Evolutionary conservation across 1,139 yeast species (phyloP), one percentile per base, ranked within the genome.

Genomic region (Scheffersomyces parashehatae): DNA sequence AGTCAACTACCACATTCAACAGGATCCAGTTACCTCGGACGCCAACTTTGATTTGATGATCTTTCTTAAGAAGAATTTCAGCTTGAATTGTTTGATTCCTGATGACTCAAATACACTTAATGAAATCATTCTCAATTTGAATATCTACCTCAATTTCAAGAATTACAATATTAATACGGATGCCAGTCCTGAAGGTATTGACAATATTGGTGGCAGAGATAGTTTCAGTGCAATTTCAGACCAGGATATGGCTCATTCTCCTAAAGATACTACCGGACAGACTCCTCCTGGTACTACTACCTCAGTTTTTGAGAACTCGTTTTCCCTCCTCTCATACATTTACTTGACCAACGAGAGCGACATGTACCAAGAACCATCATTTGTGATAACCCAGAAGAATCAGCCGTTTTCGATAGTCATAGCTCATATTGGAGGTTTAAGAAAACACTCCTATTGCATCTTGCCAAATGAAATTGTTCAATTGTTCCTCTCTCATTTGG

Each of bases 381-480:
- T 55, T 42, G 60, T 74, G n/a, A 41, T 73, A 5, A 54, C 71
- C 1, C 67, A 68, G 38, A 49, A 54, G 16, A 56, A 56, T 37
- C 59, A 56, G 37, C 41, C 57, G 0, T 41, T 47, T 20, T 70
- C 76, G 1, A 53, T 67, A 13, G 50, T 74, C 3, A 56, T 74
- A 9, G 67, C 71, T 15, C 62, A 65, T 40, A 65, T 71, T 13
- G 79, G 78, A 3, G 79, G 79, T 1, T 59, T 74, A 29, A 59
- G 79, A 37, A 70, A 68, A 48, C 68, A 64, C 51, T 58, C 75
- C 5, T 71, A 73, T 50, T 73, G 78, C 44, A 55, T 63, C 15
- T 55, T 73, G 24, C 69, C 77, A n/a, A 72, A 70, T 48, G 44
- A 58, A 5, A 54, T 67, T 16, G 58, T 65, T 5, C 60, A 67